Conservation (phyloP, 176 grass and related monocot genomes). For the Lolium multiflorum region DNA sequence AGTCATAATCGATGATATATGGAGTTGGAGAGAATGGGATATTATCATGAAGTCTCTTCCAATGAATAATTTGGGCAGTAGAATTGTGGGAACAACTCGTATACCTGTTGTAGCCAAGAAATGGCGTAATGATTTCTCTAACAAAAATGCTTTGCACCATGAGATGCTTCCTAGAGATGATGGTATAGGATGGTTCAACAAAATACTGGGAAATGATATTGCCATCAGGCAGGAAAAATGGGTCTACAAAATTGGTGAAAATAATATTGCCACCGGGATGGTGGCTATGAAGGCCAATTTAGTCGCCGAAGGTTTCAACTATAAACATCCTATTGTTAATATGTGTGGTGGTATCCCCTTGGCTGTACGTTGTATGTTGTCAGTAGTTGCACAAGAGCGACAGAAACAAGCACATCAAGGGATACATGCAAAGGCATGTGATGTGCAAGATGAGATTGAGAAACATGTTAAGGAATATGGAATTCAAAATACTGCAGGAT, state of each 20-base stretch:
- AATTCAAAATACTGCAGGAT: not conserved
- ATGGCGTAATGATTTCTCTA: too few species aligned
- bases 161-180: too few species aligned
- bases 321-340: not conserved
- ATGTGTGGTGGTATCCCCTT: not conserved
- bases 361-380: not conserved
- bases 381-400: not conserved
- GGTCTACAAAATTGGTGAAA: not conserved
- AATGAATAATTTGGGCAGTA: not conserved
- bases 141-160: too few species aligned
- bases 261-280: not conserved
- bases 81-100: too few species aligned
- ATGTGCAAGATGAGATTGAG: not conserved
- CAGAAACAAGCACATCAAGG: not conserved
- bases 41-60: not conserved
- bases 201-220: too few species aligned
- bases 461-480: not conserved
- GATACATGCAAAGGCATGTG: not conserved
- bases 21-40: not conserved
- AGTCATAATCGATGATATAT: slow-evolving; percentile 5
- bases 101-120: too few species aligned
- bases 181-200: too few species aligned
- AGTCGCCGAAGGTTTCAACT: not conserved
- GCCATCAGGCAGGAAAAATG: not conserved
- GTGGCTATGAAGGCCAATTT: too few species aligned